phyloP scores from a whole-genome alignment of 495 filamentous ascomycete genomes.

The Neurospora sp. region DNA sequence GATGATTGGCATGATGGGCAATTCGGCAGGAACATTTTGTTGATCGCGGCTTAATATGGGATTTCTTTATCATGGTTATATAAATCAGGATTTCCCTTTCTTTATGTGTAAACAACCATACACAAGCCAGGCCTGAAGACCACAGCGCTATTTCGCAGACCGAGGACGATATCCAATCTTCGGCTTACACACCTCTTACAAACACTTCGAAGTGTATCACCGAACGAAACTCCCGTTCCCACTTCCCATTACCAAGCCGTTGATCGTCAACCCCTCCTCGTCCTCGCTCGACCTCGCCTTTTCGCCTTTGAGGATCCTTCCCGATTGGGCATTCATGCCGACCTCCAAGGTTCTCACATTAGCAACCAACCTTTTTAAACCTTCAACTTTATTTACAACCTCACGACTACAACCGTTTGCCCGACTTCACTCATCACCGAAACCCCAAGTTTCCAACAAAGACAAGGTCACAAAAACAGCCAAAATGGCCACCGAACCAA shows the following conservation, averaged over 20 bases:
- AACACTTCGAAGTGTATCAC: not conserved
- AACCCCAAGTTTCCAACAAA: not conserved
- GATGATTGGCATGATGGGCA: not conserved
- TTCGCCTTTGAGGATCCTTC: not conserved
- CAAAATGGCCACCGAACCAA: conserved; percentile 21
- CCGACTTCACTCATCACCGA: not conserved
- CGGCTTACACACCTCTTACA: not conserved
- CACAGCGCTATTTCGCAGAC: not conserved
- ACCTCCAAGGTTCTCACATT: not conserved
- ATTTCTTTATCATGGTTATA: not conserved
- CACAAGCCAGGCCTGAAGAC: not conserved
- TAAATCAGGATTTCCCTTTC: not conserved
- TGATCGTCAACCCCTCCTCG: not conserved
- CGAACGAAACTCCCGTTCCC: not conserved
- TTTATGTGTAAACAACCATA: not conserved
- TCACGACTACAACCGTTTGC: too few relatives aligned
- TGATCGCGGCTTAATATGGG: not conserved
- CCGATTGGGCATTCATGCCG: not conserved
- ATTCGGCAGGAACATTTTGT: not conserved
- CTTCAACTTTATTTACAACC: not conserved
- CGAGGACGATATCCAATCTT: not conserved
- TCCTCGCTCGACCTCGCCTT: not conserved
- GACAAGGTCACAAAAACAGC: not conserved
- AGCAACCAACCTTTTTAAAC: not conserved
- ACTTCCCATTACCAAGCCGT: not conserved